Conservation (phyloP, 768 basidiomycete genomes). For the Amylocystis lapponica region DNA sequence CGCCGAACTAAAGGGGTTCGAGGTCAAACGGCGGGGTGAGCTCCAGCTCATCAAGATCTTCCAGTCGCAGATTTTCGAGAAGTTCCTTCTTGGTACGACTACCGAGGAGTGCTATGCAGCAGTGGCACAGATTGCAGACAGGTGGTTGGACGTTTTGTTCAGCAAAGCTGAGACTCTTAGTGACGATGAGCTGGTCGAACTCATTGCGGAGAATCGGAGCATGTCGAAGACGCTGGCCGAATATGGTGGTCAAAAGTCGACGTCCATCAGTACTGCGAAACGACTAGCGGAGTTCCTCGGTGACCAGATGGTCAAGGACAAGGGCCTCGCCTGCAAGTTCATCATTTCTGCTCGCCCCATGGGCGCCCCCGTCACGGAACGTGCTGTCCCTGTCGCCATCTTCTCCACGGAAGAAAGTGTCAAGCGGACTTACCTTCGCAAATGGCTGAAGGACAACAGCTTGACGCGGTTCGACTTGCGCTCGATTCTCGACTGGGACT, state of each 20-base stretch:
- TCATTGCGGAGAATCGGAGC: slow-evolving; percentile 97
- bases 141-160: slow-evolving; percentile 96
- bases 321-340: slow-evolving; percentile 97
- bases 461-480: slow-evolving; percentile 86
- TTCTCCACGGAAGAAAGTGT: slow-evolving; percentile 93
- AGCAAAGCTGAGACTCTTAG: slow-evolving; percentile 76
- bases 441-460: slow-evolving; percentile 94
- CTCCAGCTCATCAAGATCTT: slow-evolving; percentile 99
- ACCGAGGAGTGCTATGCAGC: slow-evolving; percentile 94
- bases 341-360: slow-evolving; percentile 93
- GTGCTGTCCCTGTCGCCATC: slow-evolving; percentile 95
- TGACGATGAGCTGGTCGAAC: slow-evolving; percentile 92
- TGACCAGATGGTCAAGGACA: slow-evolving; percentile 99
- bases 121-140: slow-evolving; percentile 89
- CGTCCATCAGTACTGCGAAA: slow-evolving; percentile 93
- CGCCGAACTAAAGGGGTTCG: slow-evolving; percentile 98
- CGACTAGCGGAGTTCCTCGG: slow-evolving; percentile 96
- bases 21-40: slow-evolving; percentile 96
- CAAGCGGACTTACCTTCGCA: slow-evolving; percentile 85
- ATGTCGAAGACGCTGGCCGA: slow-evolving; percentile 97
- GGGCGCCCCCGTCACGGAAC: slow-evolving; percentile 94
- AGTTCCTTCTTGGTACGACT: slow-evolving; percentile 88
- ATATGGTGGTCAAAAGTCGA: slow-evolving; percentile 95
- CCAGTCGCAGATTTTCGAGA: slow-evolving; percentile 97
- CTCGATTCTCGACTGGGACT: slow-evolving; percentile 94